Conservation (phyloP, 176 grass and related monocot species). For the Rhipidocladum racemiflorum region DNA sequence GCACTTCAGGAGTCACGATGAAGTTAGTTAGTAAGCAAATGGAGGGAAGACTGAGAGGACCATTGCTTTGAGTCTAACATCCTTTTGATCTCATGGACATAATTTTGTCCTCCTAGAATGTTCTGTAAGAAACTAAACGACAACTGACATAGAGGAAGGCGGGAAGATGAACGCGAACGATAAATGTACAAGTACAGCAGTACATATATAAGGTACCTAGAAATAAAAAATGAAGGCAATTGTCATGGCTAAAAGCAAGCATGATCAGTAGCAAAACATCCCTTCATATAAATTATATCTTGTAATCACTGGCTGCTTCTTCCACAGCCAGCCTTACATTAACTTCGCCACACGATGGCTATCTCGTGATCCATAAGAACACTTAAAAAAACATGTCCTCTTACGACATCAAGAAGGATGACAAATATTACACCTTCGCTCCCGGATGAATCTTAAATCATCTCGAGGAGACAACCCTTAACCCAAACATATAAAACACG, state of each 20-base stretch:
- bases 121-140: not conserved
- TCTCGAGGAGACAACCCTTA: slow-evolving; percentile 48
- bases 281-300: not conserved
- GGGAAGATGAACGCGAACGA: too few relatives aligned
- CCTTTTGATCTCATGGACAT: not conserved
- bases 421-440: slow-evolving; percentile 22
- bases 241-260: not conserved
- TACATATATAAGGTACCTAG: not conserved
- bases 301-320: not conserved
- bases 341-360: not conserved
- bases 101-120: not conserved
- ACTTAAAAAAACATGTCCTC: slow-evolving; percentile 13
- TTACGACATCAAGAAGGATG: too few relatives aligned
- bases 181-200: too few relatives aligned
- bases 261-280: not conserved
- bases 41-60: not conserved
- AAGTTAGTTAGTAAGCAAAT: not conserved
- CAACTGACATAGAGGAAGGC: too few relatives aligned
- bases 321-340: slow-evolving; percentile 20
- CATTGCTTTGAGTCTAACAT: not conserved
- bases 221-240: not conserved
- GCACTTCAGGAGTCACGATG: not conserved
- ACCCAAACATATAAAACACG: not conserved
- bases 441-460: slow-evolving; percentile 89
- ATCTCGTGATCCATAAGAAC: slow-evolving; percentile 18